Conservation (phyloP, 176 grass and related monocot species). For the Oryza australiensis region DNA sequence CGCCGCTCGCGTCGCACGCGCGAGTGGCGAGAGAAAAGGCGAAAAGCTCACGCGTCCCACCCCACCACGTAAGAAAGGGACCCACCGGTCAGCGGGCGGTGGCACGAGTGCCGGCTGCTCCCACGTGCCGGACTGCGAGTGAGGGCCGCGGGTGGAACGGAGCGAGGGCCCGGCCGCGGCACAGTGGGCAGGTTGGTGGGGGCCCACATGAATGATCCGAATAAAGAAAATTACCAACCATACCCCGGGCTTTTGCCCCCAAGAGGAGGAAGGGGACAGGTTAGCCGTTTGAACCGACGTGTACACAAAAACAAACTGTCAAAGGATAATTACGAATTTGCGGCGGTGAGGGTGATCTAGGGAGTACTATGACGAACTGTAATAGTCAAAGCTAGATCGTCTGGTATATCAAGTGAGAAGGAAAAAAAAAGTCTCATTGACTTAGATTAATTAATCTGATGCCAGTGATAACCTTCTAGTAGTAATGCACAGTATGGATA, state of each 20-base stretch:
- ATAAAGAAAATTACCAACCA: conserved; percentile 13
- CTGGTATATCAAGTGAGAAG: background rate
- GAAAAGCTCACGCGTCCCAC: background rate
- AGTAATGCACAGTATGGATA: background rate
- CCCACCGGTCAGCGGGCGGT: background rate
- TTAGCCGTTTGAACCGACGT: too few species aligned
- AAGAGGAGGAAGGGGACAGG: background rate
- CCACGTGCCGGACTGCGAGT: conserved; percentile 24
- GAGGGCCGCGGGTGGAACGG: background rate
- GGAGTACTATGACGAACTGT: background rate
- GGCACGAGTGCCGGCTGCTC: background rate
- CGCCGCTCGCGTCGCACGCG: background rate
- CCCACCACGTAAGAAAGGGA: too few species aligned
- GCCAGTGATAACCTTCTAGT: too few species aligned
- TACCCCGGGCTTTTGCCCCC: background rate
- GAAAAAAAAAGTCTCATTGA: background rate
- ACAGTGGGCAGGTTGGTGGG: background rate
- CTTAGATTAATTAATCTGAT: background rate
- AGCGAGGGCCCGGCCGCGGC: background rate
- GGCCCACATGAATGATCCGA: background rate
- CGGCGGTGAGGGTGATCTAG: background rate
- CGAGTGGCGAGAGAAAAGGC: too few species aligned
- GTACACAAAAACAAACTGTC: too few species aligned
- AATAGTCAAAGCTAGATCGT: background rate
- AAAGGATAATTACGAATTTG: background rate